Percentiles rank a stretch among this genome's conserved stretches.
These are phyloP conservation scores for Aspergillus aculeatinus DNA, from an alignment of 2,329 filamentous ascomycete genomes.

Conservation along the genomic window DNA sequence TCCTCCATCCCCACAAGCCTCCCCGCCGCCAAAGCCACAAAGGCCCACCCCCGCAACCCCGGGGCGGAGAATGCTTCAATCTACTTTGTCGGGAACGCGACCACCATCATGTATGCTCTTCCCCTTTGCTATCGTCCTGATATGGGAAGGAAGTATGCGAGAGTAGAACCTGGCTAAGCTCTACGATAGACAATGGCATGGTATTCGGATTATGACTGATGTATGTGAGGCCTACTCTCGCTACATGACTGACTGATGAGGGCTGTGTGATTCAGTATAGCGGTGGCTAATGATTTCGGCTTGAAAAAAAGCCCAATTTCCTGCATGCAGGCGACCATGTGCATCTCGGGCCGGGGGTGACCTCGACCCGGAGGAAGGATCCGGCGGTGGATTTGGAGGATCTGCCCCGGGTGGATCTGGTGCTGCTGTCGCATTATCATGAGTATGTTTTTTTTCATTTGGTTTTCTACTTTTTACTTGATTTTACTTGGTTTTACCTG, in stretches of 20 bases:
- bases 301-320: conserved; percentile 57
- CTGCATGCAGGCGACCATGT: conserved; percentile 66
- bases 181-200: conserved; percentile 38
- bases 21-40: conserved; percentile 47
- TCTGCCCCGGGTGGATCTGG: conserved; percentile 58
- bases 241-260: too few species aligned
- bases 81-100: conserved; percentile 43
- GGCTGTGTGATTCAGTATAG: too few species aligned
- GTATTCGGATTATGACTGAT: conserved; percentile 44
- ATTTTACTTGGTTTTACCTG: background rate
- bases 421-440: conserved; percentile 66
- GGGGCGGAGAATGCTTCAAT: conserved; percentile 38
- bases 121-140: background rate
- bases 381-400: conserved; percentile 61
- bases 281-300: too few species aligned
- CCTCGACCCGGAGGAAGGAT: conserved; percentile 54
- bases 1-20: conserved; percentile 33
- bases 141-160: background rate
- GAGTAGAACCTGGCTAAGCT: background rate
- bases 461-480: background rate
- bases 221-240: conserved; percentile 10
- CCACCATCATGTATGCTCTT: conserved; percentile 32
- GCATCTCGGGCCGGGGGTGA: conserved; percentile 64
- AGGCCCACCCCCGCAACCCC: conserved; percentile 41
- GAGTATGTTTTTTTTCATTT: conserved; percentile 33